Evolutionary conservation across 768 basidiomycete species (phyloP).

Genomic region (Suillus fuscotomentosus): DNA sequence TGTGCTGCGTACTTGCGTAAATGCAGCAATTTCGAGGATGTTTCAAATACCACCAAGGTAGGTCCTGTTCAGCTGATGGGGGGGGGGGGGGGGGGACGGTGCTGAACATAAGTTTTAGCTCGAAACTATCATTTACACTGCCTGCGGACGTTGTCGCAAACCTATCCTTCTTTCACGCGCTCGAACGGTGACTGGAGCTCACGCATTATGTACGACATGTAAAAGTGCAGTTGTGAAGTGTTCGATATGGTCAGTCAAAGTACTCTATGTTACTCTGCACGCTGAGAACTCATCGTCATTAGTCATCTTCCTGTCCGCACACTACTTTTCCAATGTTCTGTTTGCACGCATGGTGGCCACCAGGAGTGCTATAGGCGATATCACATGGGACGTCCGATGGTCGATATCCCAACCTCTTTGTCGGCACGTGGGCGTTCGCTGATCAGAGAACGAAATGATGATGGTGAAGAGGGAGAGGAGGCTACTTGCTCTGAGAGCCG

Average conservation of each 20-base stretch:
- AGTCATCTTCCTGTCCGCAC: constrained; percentile 78
- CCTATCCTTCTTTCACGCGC: constrained; percentile 45
- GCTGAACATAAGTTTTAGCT: constrained; percentile 40
- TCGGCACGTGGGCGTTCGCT: constrained; percentile 21
- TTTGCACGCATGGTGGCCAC: constrained; percentile 82
- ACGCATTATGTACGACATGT: constrained; percentile 60
- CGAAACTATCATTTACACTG: constrained; percentile 68
- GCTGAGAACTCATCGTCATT: constrained; percentile 8
- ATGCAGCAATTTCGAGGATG: constrained; percentile 47
- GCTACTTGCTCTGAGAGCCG: constrained; percentile 1
- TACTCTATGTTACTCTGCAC: background rate
- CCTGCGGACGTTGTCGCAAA: constrained; percentile 70
- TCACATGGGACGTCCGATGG: constrained; percentile 59
- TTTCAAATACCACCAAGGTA: constrained; percentile 56
- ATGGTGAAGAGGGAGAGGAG: constrained; percentile 13
- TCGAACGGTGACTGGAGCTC: constrained; percentile 37
- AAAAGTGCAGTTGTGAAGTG: constrained; percentile 48
- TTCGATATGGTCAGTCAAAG: constrained; percentile 64
- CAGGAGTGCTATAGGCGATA: constrained; percentile 73
- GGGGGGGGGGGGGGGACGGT: background rate
- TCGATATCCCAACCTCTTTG: constrained; percentile 33
- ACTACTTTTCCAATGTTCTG: constrained; percentile 69
- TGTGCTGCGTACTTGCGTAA: constrained; percentile 79
- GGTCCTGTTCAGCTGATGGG: constrained; percentile 11
- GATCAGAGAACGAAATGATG: constrained; percentile 17